Evolutionary conservation across 1,284 basidiomycete species (phyloP), one percentile per base, ranked within the genome.

Genomic region (Cystobasidiaceae sp.): DNA sequence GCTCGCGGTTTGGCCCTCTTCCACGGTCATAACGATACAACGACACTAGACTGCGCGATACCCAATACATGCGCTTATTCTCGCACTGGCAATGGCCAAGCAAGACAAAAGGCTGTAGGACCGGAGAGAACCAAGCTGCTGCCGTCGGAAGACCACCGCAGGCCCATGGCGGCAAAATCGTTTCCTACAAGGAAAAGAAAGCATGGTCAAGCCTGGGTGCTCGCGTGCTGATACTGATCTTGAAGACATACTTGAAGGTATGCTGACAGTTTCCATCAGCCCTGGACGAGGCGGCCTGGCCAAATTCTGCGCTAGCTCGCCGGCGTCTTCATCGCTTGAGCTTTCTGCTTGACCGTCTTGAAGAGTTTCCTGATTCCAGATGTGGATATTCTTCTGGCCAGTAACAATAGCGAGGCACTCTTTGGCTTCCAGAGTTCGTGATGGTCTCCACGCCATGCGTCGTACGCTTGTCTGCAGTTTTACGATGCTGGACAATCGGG

Each of bases 341-440:
- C n/a, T n/a, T n/a, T n/a, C n/a, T n/a, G 17, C 17, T 23, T 25
- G 17, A 11, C 28, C 19, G 9, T 57, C 39, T 11, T 27, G 32
- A 5, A 44, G 56, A 7, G 45, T 11, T 32, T 59, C 45, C 23
- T 59, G 39, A 13, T 50, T 51, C 61, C 61, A 64, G 17, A 64
- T 25, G 6, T 45, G 11, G 27, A 64, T 49, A 33, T 45, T 64
- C 52, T 64, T 64, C 61, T 64, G 49, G 13, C 61, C 61, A 8
- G 61, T 64, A 27, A 27, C 43, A 13, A 64, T 33, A 15, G 52
- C 61, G n/a, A 64, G 32, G 23, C 39, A 23, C 43, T 64, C 51
- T 27, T 55, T 51, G 3, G 32, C 51, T 19, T 56, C 51, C 28
- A 55, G 23, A 3, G 41, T 55, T 5, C 27, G 23, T 15, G 51